These are phyloP conservation scores for Chlorella sp. DNA, from an alignment of 139 green algal genomes.

Conservation along the genomic window DNA sequence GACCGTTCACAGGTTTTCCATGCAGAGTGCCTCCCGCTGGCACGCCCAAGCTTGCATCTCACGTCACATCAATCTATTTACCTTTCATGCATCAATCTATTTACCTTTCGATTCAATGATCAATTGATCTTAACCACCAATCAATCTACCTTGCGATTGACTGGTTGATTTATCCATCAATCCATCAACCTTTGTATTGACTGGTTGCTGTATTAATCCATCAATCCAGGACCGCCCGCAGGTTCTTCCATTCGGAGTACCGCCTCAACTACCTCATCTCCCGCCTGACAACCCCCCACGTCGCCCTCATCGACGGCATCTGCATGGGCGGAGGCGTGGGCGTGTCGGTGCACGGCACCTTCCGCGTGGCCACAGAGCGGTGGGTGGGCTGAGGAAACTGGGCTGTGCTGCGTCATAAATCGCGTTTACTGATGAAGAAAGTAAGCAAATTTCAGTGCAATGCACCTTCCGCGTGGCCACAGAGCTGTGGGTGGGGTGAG, in stretches of 20 bases:
- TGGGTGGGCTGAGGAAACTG: constrained; percentile 43
- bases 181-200: no score
- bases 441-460: no score
- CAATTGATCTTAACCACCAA: no score
- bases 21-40: no score
- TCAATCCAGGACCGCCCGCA: not conserved
- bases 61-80: no score
- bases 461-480: not conserved
- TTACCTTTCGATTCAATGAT: no score
- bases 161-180: not conserved
- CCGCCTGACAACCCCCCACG: constrained; percentile 68
- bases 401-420: no score
- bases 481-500: not conserved
- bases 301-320: constrained; percentile 93
- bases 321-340: constrained; percentile 93
- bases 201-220: not conserved
- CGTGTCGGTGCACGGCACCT: constrained; percentile 86
- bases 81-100: no score
- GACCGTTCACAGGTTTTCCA: no score
- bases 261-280: constrained; percentile 58
- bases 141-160: not conserved
- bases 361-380: constrained; percentile 91
- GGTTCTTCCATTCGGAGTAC: constrained; percentile 70
- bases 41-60: no score
- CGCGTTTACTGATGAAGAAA: no score